phyloP scores from a whole-genome alignment of 2,329 filamentous ascomycete genomes.

The Paecilomyces sp. region DNA sequence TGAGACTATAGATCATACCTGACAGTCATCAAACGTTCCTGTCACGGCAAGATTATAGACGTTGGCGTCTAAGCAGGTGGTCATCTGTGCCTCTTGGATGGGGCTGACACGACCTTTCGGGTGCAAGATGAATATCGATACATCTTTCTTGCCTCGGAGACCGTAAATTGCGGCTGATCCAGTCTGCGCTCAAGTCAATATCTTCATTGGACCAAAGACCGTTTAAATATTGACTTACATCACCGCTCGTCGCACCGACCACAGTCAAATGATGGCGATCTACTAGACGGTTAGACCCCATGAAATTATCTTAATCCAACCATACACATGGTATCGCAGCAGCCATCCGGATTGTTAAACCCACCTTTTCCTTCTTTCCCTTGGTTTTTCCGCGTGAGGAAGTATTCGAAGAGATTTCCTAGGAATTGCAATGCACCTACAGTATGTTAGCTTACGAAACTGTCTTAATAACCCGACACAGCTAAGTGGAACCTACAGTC shows the following conservation, averaged over 20 bases:
- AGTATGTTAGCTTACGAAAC: no score
- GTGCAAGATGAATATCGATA: slow-evolving; percentile 90
- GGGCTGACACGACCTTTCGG: slow-evolving; percentile 86
- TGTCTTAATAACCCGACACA: no score
- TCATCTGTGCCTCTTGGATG: slow-evolving; percentile 96
- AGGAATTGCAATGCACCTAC: slow-evolving; percentile 78
- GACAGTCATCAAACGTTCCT: slow-evolving; percentile 94
- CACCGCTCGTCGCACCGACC: slow-evolving; percentile 78
- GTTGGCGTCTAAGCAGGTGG: slow-evolving; percentile 80
- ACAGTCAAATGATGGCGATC: slow-evolving; percentile 76
- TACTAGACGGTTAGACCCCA: no score
- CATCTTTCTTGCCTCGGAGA: slow-evolving; percentile 89
- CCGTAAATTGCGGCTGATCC: slow-evolving; percentile 96
- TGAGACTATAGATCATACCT: slow-evolving; percentile 27
- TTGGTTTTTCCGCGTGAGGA: slow-evolving; percentile 38
- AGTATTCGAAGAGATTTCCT: slow-evolving; percentile 70
- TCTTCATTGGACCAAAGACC: no score
- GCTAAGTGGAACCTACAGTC: slow-evolving; percentile 39
- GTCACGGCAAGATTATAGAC: slow-evolving; percentile 87
- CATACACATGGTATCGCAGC: no score
- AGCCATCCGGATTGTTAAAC: no score
- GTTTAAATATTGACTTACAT: slow-evolving; percentile 13
- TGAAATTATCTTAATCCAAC: no score
- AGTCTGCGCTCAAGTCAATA: slow-evolving; percentile 38
- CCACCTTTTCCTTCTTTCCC: slow-evolving; percentile 31